phyloP scores from a whole-genome alignment of 345 rosid species.

The Hibiscus trionum region DNA sequence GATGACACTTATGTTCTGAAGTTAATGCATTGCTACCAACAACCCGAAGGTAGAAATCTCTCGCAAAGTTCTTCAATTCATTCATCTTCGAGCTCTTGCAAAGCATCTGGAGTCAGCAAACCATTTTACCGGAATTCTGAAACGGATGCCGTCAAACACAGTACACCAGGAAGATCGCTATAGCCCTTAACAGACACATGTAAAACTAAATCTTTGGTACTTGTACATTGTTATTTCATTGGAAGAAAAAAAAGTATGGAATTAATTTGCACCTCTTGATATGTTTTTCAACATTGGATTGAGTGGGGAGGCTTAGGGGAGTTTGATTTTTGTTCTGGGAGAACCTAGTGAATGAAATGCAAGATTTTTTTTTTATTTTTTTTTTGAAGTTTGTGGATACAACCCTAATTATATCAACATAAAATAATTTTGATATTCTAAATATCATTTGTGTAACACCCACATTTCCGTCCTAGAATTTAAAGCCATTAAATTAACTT shows the following conservation, averaged over 20 bases:
- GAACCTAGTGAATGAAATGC: not conserved
- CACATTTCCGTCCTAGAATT: no score
- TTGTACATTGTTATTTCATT: not conserved
- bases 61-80: conserved; percentile 26
- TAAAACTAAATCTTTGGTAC: not conserved
- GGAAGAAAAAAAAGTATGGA: not conserved
- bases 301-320: not conserved
- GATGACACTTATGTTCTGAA: conserved; percentile 37
- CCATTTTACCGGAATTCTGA: conserved; percentile 31
- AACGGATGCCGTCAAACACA: conserved; percentile 3
- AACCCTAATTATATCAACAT: no score
- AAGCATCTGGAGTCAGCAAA: conserved; percentile 28
- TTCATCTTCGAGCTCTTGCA: conserved; percentile 34
- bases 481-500: no score
- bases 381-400: no score
- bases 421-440: no score
- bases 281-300: not conserved
- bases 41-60: conserved; percentile 12
- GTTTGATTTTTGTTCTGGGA: not conserved
- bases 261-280: not conserved
- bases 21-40: conserved; percentile 27
- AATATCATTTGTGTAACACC: no score
- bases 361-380: no score
- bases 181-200: not conserved
- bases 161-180: not conserved